A percentile compares a stretch with the other conserved stretches of the same genome.
Evolutionary conservation across 495 filamentous ascomycete species (phyloP).

Genomic region (Xylaria castorea): DNA sequence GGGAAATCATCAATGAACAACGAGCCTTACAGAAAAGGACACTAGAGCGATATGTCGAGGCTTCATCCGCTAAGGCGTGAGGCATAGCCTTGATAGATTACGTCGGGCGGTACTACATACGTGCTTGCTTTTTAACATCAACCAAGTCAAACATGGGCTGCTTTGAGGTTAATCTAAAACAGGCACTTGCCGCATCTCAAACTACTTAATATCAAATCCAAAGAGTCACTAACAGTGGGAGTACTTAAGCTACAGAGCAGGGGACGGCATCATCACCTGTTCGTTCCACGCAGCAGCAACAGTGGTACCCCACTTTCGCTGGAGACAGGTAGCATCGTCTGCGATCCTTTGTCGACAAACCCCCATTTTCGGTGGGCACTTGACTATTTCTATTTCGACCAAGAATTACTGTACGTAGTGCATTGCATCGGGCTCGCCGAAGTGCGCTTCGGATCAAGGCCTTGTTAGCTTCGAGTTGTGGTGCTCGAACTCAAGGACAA

Average conservation of each 20-base stretch:
- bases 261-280: background rate
- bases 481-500: background rate
- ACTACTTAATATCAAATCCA: background rate
- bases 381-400: constrained; percentile 13
- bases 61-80: constrained; percentile 40
- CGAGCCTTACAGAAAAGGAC: constrained; percentile 56
- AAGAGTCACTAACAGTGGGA: background rate
- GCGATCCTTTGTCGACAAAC: constrained; percentile 4
- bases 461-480: background rate
- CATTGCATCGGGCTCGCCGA: constrained; percentile 17
- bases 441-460: constrained; percentile 3
- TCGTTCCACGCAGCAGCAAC: background rate
- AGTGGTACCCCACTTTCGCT: constrained; percentile 2
- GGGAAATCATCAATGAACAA: constrained; percentile 59
- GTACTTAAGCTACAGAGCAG: background rate
- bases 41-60: constrained; percentile 51
- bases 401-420: background rate
- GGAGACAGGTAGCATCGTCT: constrained; percentile 5
- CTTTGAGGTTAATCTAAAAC: background rate
- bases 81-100: background rate
- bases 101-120: background rate
- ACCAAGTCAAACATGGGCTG: background rate
- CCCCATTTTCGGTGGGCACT: constrained; percentile 6
- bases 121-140: too few species aligned
- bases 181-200: background rate